These are phyloP conservation scores for Mycocentrospora acerina DNA, from an alignment of 2,329 filamentous ascomycete species.

Conservation along the genomic window DNA sequence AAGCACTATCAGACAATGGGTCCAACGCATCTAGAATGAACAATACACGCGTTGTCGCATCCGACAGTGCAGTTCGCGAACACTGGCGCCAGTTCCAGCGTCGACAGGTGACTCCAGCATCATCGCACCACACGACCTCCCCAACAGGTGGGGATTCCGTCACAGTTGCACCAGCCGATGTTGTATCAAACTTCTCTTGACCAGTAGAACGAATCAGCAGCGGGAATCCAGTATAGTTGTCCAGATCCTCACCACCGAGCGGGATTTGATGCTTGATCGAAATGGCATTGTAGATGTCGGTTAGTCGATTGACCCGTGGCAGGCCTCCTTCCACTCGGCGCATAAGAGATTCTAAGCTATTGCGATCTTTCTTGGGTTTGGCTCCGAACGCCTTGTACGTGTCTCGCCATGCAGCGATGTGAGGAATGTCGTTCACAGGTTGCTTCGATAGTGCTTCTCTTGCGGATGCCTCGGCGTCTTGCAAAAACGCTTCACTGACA, in stretches of 20 bases:
- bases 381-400: conserved; percentile 44
- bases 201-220: conserved; percentile 36
- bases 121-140: conserved; percentile 46
- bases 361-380: conserved; percentile 42
- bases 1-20: conserved; percentile 17
- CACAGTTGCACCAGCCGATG: conserved; percentile 27
- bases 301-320: conserved; percentile 43
- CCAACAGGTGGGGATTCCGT: conserved; percentile 27
- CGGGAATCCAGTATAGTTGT: conserved; percentile 40
- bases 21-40: conserved; percentile 40
- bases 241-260: conserved; percentile 43
- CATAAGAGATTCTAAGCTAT: conserved; percentile 42
- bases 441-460: conserved; percentile 10
- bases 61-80: conserved; percentile 37
- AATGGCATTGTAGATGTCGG: conserved; percentile 45
- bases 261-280: conserved; percentile 45
- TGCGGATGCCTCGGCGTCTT: conserved; percentile 27
- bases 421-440: conserved; percentile 34
- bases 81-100: conserved; percentile 47
- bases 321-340: conserved; percentile 37
- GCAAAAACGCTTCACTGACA: conserved; percentile 31
- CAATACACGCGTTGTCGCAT: conserved; percentile 39
- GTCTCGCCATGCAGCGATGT: conserved; percentile 43
- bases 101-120: conserved; percentile 41
- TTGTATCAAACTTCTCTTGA: conserved; percentile 37